These are phyloP conservation scores for Suillus lakei DNA, from an alignment of 768 basidiomycete species.

Conservation along the genomic window DNA sequence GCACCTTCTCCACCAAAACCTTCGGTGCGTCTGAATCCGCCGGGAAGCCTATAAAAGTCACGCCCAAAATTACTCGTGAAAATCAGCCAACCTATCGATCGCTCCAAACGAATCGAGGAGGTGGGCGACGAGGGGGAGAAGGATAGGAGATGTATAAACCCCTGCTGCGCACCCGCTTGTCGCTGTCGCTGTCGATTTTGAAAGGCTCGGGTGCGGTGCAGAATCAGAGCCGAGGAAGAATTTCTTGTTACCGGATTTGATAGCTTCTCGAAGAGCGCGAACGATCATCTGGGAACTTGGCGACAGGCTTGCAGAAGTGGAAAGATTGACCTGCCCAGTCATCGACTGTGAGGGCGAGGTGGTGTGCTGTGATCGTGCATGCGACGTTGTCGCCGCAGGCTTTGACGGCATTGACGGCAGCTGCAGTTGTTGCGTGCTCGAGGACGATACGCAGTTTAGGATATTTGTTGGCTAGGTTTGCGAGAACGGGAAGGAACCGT, in stretches of 20 bases:
- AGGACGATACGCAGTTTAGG: conserved; percentile 93
- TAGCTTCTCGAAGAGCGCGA: conserved; percentile 77
- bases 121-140: conserved; percentile 89
- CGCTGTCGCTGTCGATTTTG: conserved; percentile 74
- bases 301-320: conserved; percentile 97
- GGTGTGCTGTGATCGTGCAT: conserved; percentile 97
- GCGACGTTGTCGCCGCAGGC: conserved; percentile 81
- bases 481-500: conserved; percentile 86
- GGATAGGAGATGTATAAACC: conserved; percentile 91
- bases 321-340: conserved; percentile 96
- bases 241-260: conserved; percentile 64
- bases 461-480: conserved; percentile 79
- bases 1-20: conserved; percentile 50
- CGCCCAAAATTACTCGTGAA: conserved; percentile 82
- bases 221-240: conserved; percentile 84
- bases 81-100: conserved; percentile 78
- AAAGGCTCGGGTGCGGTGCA: conserved; percentile 82
- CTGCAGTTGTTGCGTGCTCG: conserved; percentile 94
- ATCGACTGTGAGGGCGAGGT: conserved; percentile 91
- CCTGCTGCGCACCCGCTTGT: conserved; percentile 88
- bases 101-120: conserved; percentile 88
- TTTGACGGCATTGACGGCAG: conserved; percentile 87
- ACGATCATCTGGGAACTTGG: conserved; percentile 94
- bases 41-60: conserved; percentile 67
- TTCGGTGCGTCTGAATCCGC: conserved; percentile 34